Conservation (phyloP, 805 yeast species). For the Cyberlindnera petersonii region DNA sequence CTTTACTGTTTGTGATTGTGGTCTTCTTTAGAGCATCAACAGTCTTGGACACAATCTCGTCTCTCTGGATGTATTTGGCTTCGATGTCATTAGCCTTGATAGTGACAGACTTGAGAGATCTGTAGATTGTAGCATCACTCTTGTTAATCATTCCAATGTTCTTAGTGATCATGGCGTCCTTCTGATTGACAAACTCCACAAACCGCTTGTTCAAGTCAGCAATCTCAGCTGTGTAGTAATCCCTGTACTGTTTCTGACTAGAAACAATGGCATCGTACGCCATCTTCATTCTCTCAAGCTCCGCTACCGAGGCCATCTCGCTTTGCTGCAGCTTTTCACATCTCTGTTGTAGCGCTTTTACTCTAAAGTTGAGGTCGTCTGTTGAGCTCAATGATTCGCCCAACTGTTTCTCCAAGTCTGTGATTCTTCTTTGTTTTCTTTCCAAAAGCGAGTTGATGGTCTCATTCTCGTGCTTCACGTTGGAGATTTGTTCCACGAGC, state of each 20-base stretch:
- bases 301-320: slow-evolving; percentile 43
- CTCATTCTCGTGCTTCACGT: slow-evolving; percentile 73
- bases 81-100: slow-evolving; percentile 48
- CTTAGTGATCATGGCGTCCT: slow-evolving; percentile 32
- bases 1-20: slow-evolving; percentile 46
- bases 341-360: slow-evolving; percentile 47
- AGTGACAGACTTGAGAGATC: slow-evolving; percentile 45
- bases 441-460: slow-evolving; percentile 63
- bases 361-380: slow-evolving; percentile 47
- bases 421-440: slow-evolving; percentile 65
- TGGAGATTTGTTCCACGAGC: slow-evolving; percentile 60
- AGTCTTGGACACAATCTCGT: slow-evolving; percentile 39
- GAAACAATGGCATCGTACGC: slow-evolving; percentile 55
- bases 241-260: slow-evolving; percentile 49
- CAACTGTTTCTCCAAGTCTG: slow-evolving; percentile 59
- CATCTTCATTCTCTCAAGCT: slow-evolving; percentile 50
- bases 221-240: slow-evolving; percentile 43
- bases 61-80: slow-evolving; percentile 43
- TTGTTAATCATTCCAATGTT: slow-evolving; percentile 36
- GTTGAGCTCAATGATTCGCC: slow-evolving; percentile 43
- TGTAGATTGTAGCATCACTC: slow-evolving; percentile 47
- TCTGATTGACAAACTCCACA: slow-evolving; percentile 34
- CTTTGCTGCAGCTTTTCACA: slow-evolving; percentile 45
- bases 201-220: slow-evolving; percentile 35
- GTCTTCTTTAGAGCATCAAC: slow-evolving; percentile 41